Evolutionary conservation across 2,329 filamentous ascomycete genomes (phyloP), one percentile per base, ranked within the genome.

Genomic region (Phaeosphaeriaceae sp.): DNA sequence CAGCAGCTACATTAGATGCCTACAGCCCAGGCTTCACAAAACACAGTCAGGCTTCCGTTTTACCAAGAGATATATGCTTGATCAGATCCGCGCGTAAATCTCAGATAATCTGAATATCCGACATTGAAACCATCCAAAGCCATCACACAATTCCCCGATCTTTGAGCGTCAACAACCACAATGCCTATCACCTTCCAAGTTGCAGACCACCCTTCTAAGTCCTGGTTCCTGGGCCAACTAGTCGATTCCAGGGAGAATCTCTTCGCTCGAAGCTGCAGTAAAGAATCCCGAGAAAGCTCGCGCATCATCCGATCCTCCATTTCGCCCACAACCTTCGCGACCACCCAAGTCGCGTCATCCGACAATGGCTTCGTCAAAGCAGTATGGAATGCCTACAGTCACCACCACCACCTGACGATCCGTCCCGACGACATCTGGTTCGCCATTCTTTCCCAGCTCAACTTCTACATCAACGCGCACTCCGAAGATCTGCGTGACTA

Each of bases 381-480:
- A 5, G 55, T 53, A 5, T 60, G 63, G 17, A n/a, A 61, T 11
- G 68, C 69, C 1, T 69, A 68, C 49, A 57, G 36, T 31, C 15
- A 49, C 1, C 63, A 73, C 24, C 67, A 69, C 15, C 65, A 72
- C 20, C 56, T 73, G 1, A 48, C 42, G 1, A 57, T 74, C 13
- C 67, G 69, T 0, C 71, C 71, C 0, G 68, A 74, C 22, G 69
- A 74, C 33, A 54, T 74, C 0, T 73, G 67, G 71, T 62, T 72
- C 25, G 53, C 68, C 13, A 65, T 73, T 17, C 57, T 69, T 9
- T 63, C 63, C 0, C 70, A 74, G 19, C 48, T 71, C 22, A 70
- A 59, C 48, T 64, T 67, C 47, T 73, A 69, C 55, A 55, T 73
- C 49, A 71, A 68, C 24, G 63, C 55, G 13, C 61, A 71, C 25